Evolutionary conservation across 805 yeast genomes (phyloP).

Genomic region (Candida pseudofarinosa): DNA sequence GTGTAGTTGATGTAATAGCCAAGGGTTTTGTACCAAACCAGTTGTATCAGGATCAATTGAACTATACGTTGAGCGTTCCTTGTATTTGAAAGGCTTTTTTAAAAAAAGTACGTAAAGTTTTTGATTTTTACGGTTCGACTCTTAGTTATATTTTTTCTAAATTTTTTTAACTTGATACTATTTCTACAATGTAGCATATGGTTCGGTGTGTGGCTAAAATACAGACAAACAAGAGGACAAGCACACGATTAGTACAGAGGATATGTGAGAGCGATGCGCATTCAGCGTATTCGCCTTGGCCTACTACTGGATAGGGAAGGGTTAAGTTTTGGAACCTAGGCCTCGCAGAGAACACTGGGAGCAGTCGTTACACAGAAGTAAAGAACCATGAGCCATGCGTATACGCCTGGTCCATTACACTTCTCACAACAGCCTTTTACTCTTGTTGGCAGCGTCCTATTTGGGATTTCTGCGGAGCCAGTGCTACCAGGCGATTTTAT

Average conservation of each 20-base stretch:
- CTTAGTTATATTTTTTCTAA: neutral
- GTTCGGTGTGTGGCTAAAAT: neutral
- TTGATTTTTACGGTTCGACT: neutral
- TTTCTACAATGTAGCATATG: neutral
- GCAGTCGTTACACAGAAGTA: neutral
- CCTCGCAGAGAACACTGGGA: neutral
- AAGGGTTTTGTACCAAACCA: neutral
- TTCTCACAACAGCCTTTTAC: neutral
- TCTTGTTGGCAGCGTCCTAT: neutral
- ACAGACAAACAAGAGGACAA: neutral
- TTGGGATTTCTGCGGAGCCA: neutral
- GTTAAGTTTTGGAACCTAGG: neutral
- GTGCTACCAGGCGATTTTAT: neutral
- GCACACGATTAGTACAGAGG: neutral
- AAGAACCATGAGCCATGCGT: neutral
- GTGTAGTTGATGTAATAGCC: slow-evolving; percentile 3
- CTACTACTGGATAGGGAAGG: neutral
- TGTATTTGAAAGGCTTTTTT: neutral
- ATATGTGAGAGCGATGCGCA: neutral
- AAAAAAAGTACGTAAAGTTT: neutral
- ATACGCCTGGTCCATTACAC: neutral
- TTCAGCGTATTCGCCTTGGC: neutral
- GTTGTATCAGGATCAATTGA: neutral
- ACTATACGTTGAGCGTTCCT: neutral
- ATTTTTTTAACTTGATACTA: neutral